Conservation (phyloP, 805 yeast genomes). For the Candida schatavii region DNA sequence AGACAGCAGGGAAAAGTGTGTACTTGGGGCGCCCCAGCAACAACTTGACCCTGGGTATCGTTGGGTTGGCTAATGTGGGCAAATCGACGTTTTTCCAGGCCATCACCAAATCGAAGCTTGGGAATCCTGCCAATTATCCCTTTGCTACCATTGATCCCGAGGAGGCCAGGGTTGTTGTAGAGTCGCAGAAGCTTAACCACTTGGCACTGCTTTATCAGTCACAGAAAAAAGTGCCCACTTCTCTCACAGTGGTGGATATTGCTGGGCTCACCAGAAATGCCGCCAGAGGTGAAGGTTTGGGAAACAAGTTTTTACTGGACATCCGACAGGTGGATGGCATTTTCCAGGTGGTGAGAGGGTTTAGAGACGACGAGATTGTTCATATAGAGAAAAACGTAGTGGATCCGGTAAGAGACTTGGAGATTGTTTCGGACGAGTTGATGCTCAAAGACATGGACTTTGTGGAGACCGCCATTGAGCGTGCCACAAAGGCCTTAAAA, state of each 20-base stretch:
- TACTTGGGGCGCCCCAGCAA: conserved; percentile 35
- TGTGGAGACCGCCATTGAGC: conserved; percentile 49
- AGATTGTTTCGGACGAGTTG: conserved; percentile 63
- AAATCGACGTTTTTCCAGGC: conserved; percentile 48
- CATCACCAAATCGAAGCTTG: conserved; percentile 57
- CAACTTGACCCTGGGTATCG: conserved; percentile 41
- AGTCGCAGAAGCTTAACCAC: conserved; percentile 47
- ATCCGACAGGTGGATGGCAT: conserved; percentile 71
- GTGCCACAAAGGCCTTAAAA: conserved; percentile 23
- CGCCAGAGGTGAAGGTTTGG: conserved; percentile 63
- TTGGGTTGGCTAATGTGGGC: conserved; percentile 64
- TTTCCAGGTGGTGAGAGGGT: conserved; percentile 66
- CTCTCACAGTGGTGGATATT: conserved; percentile 60
- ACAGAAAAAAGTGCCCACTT: conserved; percentile 49
- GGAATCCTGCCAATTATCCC: conserved; percentile 57
- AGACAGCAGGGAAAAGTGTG: not conserved
- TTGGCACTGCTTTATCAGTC: conserved; percentile 50
- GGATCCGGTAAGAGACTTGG: conserved; percentile 62
- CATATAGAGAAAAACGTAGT: conserved; percentile 60
- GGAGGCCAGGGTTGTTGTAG: conserved; percentile 57
- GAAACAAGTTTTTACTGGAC: conserved; percentile 68
- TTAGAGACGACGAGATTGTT: conserved; percentile 61
- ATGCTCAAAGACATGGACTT: conserved; percentile 59
- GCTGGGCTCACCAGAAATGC: conserved; percentile 71
- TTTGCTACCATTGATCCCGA: conserved; percentile 77